These are phyloP conservation scores for Deinandra increscens DNA, from an alignment of 129 eudicot genomes.

Conservation along the genomic window DNA sequence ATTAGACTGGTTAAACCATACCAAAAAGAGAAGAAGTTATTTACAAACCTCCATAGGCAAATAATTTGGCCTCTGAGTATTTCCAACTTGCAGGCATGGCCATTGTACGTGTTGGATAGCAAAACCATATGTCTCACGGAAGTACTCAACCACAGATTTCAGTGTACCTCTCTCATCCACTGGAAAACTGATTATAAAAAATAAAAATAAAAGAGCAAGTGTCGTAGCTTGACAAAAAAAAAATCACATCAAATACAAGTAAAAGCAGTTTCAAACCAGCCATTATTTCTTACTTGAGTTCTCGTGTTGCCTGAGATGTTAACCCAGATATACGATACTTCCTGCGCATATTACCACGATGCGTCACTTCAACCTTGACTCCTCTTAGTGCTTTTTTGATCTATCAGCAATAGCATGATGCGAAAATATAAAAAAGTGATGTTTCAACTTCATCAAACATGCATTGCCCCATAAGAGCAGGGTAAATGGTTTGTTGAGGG, in stretches of 20 bases:
- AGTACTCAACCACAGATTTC: constrained; percentile 96
- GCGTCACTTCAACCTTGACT: constrained; percentile 96
- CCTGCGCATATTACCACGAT: constrained; percentile 74
- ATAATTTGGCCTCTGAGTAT: constrained; percentile 83
- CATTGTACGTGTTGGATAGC: constrained; percentile 72
- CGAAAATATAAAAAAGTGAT: neutral
- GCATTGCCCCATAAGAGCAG: neutral
- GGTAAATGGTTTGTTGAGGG: neutral
- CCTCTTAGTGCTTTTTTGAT: constrained; percentile 90
- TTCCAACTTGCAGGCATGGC: constrained; percentile 97
- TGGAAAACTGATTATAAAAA: constrained; percentile 53
- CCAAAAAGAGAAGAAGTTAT: neutral
- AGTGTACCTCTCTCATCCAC: constrained; percentile 71
- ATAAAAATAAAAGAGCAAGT: neutral
- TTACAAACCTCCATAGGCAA: constrained; percentile 80
- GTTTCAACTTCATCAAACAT: neutral
- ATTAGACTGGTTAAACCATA: neutral
- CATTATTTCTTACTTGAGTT: constrained; percentile 62
- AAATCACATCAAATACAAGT: constrained; percentile 3
- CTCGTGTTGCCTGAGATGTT: constrained; percentile 87
- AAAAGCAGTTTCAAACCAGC: neutral
- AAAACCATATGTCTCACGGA: constrained; percentile 85
- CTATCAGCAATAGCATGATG: constrained; percentile 26
- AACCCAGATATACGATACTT: constrained; percentile 83
- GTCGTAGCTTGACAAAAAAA: neutral